A percentile compares a stretch with the other conserved stretches of the same genome.
These are phyloP conservation scores for Cubamyces lactineus DNA, from an alignment of 768 basidiomycete species.

Conservation along the genomic window DNA sequence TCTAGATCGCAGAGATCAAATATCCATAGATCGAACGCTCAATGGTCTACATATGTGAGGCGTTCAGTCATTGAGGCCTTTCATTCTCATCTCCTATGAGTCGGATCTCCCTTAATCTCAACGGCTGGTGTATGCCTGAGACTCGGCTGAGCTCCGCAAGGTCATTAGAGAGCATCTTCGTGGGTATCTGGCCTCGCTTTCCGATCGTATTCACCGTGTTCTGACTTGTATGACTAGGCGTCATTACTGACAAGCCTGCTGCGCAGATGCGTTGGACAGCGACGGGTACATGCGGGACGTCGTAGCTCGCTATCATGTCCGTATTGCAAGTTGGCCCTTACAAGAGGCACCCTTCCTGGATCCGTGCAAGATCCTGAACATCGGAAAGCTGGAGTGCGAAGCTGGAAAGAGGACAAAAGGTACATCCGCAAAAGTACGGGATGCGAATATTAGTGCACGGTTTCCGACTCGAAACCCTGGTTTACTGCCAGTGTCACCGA, in stretches of 20 bases:
- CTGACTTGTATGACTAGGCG: constrained; percentile 19
- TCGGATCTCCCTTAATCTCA: too few species aligned
- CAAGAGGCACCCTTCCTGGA: constrained; percentile 34
- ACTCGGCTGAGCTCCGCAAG: constrained; percentile 32
- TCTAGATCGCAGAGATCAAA: too few species aligned
- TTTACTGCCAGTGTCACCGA: background rate
- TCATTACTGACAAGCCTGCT: constrained; percentile 29
- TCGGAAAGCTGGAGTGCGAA: constrained; percentile 31
- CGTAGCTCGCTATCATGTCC: constrained; percentile 32
- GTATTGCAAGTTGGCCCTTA: constrained; percentile 35
- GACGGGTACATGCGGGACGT: constrained; percentile 31
- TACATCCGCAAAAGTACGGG: constrained; percentile 29
- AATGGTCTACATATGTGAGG: too few species aligned
- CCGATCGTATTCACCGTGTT: background rate
- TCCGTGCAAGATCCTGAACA: constrained; percentile 33
- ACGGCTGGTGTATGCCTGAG: constrained; percentile 35
- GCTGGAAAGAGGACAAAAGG: constrained; percentile 29
- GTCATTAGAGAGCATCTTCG: constrained; percentile 31
- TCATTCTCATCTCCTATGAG: too few species aligned
- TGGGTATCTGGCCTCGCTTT: constrained; percentile 12
- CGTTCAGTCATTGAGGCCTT: too few species aligned
- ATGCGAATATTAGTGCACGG: constrained; percentile 26
- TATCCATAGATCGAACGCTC: too few species aligned
- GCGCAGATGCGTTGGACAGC: constrained; percentile 33
- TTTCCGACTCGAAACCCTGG: constrained; percentile 14